These are phyloP conservation scores for Komagataella pseudopastoris DNA, from an alignment of 805 yeast species.

Conservation along the genomic window DNA sequence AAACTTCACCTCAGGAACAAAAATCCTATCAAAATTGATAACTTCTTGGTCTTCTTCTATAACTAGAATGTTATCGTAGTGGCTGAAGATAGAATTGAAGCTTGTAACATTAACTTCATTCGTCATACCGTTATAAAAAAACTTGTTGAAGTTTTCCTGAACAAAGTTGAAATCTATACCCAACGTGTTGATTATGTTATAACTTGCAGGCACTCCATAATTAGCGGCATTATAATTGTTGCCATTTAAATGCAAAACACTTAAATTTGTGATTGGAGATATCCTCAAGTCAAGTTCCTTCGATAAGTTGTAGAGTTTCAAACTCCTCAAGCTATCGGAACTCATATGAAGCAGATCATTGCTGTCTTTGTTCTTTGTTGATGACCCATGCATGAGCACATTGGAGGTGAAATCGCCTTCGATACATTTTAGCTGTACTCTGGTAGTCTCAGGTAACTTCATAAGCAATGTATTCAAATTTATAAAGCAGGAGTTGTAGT, in stretches of 20 bases:
- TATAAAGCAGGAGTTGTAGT: constrained; percentile 10
- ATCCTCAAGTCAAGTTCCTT: constrained; percentile 5
- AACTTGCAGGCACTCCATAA: constrained; percentile 6
- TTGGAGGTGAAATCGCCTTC: constrained; percentile 6
- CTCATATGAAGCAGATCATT: neutral
- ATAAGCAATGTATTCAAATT: constrained; percentile 5
- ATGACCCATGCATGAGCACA: neutral
- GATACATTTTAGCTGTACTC: constrained; percentile 3
- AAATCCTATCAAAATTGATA: neutral
- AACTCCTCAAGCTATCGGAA: neutral
- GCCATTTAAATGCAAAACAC: neutral
- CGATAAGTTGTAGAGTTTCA: neutral
- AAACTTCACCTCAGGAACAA: neutral
- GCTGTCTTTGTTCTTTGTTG: constrained; percentile 1
- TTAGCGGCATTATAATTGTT: neutral
- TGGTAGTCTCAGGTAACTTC: constrained; percentile 1
- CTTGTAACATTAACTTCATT: constrained; percentile 3
- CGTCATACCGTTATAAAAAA: constrained; percentile 8
- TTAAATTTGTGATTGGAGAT: neutral
- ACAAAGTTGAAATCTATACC: constrained; percentile 8
- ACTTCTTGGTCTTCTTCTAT: constrained; percentile 1
- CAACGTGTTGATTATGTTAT: constrained; percentile 5
- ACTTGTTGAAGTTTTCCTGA: constrained; percentile 8
- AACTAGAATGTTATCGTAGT: neutral
- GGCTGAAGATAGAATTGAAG: constrained; percentile 5